phyloP scores from a whole-genome alignment of 257 asterid species.

The Capsicum chinense region DNA sequence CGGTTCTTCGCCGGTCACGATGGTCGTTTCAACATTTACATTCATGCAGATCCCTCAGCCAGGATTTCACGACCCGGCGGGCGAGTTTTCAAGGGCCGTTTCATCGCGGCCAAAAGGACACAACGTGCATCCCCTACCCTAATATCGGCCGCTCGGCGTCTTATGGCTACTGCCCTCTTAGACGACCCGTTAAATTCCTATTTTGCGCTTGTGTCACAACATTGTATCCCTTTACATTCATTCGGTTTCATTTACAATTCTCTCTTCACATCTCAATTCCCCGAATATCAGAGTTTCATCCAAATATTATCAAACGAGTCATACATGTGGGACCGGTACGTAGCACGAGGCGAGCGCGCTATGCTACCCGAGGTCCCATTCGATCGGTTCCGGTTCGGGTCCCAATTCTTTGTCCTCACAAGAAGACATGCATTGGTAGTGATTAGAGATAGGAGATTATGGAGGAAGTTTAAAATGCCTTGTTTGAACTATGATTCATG shows the following conservation, averaged over 20 bases:
- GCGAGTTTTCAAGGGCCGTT: slow-evolving; percentile 48
- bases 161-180: slow-evolving; percentile 70
- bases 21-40: slow-evolving; percentile 60
- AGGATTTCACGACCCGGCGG: slow-evolving; percentile 52
- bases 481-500: slow-evolving; percentile 57
- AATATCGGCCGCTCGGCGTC: slow-evolving; percentile 82
- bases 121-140: slow-evolving; percentile 64
- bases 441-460: slow-evolving; percentile 56
- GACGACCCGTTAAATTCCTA: slow-evolving; percentile 64
- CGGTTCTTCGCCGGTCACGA: slow-evolving; percentile 50
- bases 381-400: slow-evolving; percentile 61
- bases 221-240: slow-evolving; percentile 69
- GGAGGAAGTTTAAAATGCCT: slow-evolving; percentile 71
- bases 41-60: slow-evolving; percentile 68
- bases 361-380: slow-evolving; percentile 75
- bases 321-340: slow-evolving; percentile 56
- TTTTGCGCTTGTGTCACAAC: slow-evolving; percentile 70
- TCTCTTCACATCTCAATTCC: slow-evolving; percentile 36
- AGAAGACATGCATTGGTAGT: slow-evolving; percentile 61
- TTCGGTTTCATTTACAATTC: slow-evolving; percentile 53
- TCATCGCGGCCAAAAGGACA: slow-evolving; percentile 57
- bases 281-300: slow-evolving; percentile 56
- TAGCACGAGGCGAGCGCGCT: slow-evolving; percentile 54
- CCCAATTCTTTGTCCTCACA: slow-evolving; percentile 69
- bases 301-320: slow-evolving; percentile 64